A percentile compares a stretch with the other conserved stretches of the same genome.
Evolutionary conservation across 768 basidiomycete species (phyloP).

Genomic region (Mycena belliarum): DNA sequence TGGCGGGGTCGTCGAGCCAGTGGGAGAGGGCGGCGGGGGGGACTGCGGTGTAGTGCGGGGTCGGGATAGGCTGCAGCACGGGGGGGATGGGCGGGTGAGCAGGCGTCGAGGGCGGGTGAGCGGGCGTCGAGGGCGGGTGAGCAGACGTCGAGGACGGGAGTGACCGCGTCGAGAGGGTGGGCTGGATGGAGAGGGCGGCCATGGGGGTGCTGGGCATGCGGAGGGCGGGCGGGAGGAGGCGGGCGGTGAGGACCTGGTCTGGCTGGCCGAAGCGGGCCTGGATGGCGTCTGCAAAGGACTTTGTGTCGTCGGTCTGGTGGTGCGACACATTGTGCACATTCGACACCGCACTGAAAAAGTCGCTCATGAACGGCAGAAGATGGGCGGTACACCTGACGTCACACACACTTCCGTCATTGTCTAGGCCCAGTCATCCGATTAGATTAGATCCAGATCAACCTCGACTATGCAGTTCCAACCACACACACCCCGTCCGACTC

Average conservation of each 20-base stretch:
- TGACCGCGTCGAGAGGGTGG: background rate
- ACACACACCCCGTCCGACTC: too few species aligned
- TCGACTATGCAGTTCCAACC: too few species aligned
- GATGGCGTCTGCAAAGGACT: slow-evolving; percentile 58
- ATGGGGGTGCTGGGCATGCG: slow-evolving; percentile 25
- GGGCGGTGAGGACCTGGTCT: slow-evolving; percentile 37
- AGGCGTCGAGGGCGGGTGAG: too few species aligned
- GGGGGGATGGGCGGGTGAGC: too few species aligned
- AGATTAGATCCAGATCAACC: too few species aligned
- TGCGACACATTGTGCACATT: background rate
- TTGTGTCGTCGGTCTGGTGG: slow-evolving; percentile 30
- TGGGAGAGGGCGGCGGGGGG: slow-evolving; percentile 27
- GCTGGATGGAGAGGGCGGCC: slow-evolving; percentile 24
- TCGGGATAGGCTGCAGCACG: too few species aligned
- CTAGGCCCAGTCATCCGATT: too few species aligned
- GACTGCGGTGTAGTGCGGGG: slow-evolving; percentile 30
- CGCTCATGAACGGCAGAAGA: slow-evolving; percentile 23
- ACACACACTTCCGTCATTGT: too few species aligned
- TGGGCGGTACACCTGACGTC: too few species aligned
- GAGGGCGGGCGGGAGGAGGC: slow-evolving; percentile 31
- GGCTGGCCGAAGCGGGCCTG: slow-evolving; percentile 43
- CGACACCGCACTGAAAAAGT: slow-evolving; percentile 44
- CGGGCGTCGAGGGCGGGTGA: too few species aligned
- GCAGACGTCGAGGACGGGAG: too few species aligned
- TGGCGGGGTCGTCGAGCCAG: slow-evolving; percentile 36